Percentiles rank a stretch among this genome's conserved stretches.
These are phyloP conservation scores for Cubamyces sp. DNA, from an alignment of 768 basidiomycete genomes.

Conservation along the genomic window DNA sequence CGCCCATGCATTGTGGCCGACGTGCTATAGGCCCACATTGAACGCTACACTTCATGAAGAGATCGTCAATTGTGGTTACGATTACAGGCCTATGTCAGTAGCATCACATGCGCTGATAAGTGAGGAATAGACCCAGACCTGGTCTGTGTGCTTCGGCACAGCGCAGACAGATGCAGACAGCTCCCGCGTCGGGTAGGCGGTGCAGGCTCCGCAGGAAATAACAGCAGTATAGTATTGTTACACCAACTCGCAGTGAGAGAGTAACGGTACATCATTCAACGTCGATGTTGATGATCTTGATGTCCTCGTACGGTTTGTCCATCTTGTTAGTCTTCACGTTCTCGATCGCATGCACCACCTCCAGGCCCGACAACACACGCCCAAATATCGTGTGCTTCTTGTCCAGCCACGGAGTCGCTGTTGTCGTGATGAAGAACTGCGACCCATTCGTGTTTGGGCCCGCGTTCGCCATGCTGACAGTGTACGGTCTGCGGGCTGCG, in stretches of 20 bases:
- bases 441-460: constrained; percentile 91
- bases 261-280: constrained; percentile 52
- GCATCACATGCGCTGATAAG: no score
- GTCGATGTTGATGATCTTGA: constrained; percentile 84
- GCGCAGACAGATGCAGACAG: no score
- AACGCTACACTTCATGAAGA: no score
- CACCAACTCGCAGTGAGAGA: not conserved
- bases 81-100: no score
- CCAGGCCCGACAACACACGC: constrained; percentile 82
- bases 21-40: no score
- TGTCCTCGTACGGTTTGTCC: constrained; percentile 92
- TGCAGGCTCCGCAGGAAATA: no score
- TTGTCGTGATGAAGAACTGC: constrained; percentile 98
- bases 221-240: no score
- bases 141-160: no score
- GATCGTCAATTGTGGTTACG: no score
- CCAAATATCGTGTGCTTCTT: constrained; percentile 94
- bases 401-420: constrained; percentile 91
- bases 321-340: constrained; percentile 83
- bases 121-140: no score
- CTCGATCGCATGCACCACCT: constrained; percentile 91
- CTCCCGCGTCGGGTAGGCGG: no score
- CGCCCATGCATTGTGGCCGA: no score
- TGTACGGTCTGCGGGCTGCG: constrained; percentile 72
- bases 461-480: constrained; percentile 93